A percentile compares a stretch with the other conserved stretches of the same genome.
Conservation (phyloP, 2,329 filamentous ascomycete genomes). For the Calonectria pauciramosa region DNA sequence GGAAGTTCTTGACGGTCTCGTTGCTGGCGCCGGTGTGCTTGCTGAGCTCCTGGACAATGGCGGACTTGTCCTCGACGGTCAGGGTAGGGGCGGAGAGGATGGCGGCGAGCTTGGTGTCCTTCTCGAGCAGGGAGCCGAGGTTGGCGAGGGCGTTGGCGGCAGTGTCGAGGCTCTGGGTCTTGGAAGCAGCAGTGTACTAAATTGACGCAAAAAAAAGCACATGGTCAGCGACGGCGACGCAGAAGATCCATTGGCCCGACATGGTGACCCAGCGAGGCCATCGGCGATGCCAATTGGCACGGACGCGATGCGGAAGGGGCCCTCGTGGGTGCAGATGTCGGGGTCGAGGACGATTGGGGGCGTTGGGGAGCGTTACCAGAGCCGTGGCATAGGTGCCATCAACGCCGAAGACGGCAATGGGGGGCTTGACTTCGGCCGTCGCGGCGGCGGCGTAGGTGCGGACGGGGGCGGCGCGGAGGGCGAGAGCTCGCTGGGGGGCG, state of each 20-base stretch:
- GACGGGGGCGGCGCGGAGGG: constrained; percentile 64
- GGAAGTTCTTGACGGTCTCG: constrained; percentile 94
- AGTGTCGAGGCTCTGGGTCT: constrained; percentile 86
- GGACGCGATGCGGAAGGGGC: background rate
- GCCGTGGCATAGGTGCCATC: constrained; percentile 99
- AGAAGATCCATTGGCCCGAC: constrained; percentile 42
- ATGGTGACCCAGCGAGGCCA: constrained; percentile 28
- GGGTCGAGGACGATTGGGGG: constrained; percentile 23
- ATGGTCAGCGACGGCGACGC: constrained; percentile 40
- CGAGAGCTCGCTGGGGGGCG: constrained; percentile 70
- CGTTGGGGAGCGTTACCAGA: constrained; percentile 75
- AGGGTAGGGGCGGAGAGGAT: constrained; percentile 89
- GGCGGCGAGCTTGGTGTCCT: constrained; percentile 82
- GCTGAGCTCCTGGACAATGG: constrained; percentile 88
- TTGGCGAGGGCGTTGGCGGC: constrained; percentile 83
- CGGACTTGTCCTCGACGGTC: constrained; percentile 81
- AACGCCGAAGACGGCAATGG: constrained; percentile 92
- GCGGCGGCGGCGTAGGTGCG: constrained; percentile 86
- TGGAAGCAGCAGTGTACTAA: constrained; percentile 96
- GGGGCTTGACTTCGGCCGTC: constrained; percentile 80
- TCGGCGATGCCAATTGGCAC: constrained; percentile 39
- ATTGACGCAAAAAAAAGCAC: constrained; percentile 50
- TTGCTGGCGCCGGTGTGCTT: constrained; percentile 84
- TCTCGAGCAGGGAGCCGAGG: constrained; percentile 80
- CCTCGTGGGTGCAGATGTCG: background rate